A percentile compares a stretch with the other conserved stretches of the same genome.
phyloP scores from a whole-genome alignment of 176 grass and related monocot genomes.

The Cymbopogon citratus region DNA sequence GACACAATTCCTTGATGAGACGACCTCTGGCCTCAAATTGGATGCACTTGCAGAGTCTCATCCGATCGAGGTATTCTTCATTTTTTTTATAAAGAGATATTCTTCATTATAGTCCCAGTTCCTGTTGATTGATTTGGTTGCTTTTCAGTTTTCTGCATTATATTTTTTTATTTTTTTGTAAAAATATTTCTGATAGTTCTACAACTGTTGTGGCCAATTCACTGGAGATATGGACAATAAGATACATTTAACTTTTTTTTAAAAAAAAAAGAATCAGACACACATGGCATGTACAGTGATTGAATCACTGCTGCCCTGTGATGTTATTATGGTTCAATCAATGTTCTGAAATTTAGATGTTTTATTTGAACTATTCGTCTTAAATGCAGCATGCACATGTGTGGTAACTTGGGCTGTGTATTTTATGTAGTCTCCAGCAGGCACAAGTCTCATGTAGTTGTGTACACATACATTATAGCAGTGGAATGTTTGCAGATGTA shows the following conservation, averaged over 20 bases:
- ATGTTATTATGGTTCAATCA: not conserved
- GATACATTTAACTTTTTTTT: not conserved
- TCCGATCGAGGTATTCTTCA: conserved; percentile 83
- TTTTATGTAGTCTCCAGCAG: not conserved
- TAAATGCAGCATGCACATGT: not conserved
- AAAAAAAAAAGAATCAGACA: not conserved
- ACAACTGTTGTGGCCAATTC: not conserved
- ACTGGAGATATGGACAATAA: not conserved
- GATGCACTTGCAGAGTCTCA: conserved; percentile 95
- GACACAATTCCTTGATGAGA: conserved; percentile 94
- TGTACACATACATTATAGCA: not conserved
- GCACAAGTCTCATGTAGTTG: not conserved
- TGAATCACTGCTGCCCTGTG: conserved; percentile 1
- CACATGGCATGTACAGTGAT: not conserved
- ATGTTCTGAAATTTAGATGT: not conserved
- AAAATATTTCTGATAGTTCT: conserved; percentile 10
- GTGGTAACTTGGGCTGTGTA: not conserved
- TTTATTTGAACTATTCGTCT: not conserved
- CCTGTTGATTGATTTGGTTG: not conserved
- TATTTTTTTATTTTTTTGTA: not conserved
- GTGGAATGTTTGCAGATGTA: not conserved
- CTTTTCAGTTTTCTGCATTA: not conserved
- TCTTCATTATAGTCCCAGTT: not conserved
- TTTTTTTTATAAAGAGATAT: conserved; percentile 39
- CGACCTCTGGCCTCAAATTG: conserved; percentile 59